phyloP scores from a whole-genome alignment of 139 green algal genomes.

The Closterium sp. region DNA sequence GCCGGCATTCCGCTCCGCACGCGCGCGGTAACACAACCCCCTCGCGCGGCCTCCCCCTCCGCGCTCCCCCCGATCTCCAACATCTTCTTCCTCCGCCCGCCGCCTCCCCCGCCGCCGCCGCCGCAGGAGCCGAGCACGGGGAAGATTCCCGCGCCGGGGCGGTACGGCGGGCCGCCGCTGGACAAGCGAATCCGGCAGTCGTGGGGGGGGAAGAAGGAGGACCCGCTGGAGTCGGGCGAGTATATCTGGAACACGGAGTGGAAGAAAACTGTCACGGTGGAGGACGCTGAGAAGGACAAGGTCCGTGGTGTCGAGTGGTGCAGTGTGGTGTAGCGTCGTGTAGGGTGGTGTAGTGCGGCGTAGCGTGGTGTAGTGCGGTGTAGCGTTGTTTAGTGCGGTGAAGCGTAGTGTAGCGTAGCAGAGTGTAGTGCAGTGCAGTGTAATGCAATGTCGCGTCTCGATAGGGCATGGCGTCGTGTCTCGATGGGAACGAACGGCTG shows the following conservation, averaged over 20 bases:
- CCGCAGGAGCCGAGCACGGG: not conserved
- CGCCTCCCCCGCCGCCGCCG: too few species aligned
- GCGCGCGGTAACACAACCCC: not conserved
- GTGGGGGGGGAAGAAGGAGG: constrained; percentile 31
- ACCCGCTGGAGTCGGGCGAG: constrained; percentile 22
- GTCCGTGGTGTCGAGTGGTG: not conserved
- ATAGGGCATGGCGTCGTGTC: too few species aligned
- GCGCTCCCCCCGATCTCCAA: not conserved
- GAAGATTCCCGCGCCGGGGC: constrained; percentile 1
- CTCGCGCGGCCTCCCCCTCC: not conserved
- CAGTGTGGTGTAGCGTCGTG: not conserved
- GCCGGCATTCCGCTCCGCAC: not conserved
- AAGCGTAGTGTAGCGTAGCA: not conserved
- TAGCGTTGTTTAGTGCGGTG: not conserved
- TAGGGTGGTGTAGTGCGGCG: not conserved
- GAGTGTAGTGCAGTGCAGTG: too few species aligned
- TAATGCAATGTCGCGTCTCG: too few species aligned
- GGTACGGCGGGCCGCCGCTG: constrained; percentile 28
- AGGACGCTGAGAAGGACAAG: not conserved
- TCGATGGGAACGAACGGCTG: too few species aligned
- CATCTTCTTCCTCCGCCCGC: not conserved
- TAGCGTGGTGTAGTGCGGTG: not conserved
- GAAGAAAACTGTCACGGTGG: constrained; percentile 2
- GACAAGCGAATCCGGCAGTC: constrained; percentile 23
- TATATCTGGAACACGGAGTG: constrained; percentile 45